Evolutionary conservation across 257 asterid species (phyloP).

Genomic region (Forsythia viridissima): DNA sequence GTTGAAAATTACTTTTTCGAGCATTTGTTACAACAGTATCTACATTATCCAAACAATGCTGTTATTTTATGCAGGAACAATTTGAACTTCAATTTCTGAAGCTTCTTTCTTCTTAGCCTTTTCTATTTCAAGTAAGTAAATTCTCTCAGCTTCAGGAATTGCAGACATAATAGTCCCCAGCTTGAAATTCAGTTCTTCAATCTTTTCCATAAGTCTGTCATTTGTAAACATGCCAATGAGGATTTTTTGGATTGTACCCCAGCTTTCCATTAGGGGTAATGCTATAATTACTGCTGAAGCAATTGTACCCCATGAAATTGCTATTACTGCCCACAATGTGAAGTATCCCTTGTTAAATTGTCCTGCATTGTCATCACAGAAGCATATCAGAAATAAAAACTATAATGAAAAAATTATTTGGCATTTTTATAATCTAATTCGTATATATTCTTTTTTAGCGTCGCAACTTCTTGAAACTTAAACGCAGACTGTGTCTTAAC

Average conservation of each 20-base stretch:
- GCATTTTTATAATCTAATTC: neutral
- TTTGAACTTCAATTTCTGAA: slow-evolving; percentile 41
- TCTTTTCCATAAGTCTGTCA: slow-evolving; percentile 71
- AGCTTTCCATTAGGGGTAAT: slow-evolving; percentile 74
- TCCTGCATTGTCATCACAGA: slow-evolving; percentile 45
- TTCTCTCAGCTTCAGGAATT: slow-evolving; percentile 78
- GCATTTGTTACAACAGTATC: neutral
- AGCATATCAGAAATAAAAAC: neutral
- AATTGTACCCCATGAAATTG: slow-evolving; percentile 87
- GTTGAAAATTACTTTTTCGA: neutral
- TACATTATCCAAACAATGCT: neutral
- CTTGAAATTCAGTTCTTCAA: slow-evolving; percentile 69
- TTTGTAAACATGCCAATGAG: slow-evolving; percentile 83
- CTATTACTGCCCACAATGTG: slow-evolving; percentile 87
- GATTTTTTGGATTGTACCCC: slow-evolving; percentile 64
- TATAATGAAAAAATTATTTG: neutral
- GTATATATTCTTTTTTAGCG: neutral
- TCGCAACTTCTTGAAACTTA: neutral
- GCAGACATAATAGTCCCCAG: slow-evolving; percentile 61
- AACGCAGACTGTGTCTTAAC: neutral
- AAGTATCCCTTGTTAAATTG: slow-evolving; percentile 80
- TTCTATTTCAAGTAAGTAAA: slow-evolving; percentile 63
- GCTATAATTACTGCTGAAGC: slow-evolving; percentile 78
- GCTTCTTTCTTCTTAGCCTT: slow-evolving; percentile 57
- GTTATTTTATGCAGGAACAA: slow-evolving; percentile 16